phyloP scores from a whole-genome alignment of 106 monocot species.

The Amphibolis antarctica region DNA sequence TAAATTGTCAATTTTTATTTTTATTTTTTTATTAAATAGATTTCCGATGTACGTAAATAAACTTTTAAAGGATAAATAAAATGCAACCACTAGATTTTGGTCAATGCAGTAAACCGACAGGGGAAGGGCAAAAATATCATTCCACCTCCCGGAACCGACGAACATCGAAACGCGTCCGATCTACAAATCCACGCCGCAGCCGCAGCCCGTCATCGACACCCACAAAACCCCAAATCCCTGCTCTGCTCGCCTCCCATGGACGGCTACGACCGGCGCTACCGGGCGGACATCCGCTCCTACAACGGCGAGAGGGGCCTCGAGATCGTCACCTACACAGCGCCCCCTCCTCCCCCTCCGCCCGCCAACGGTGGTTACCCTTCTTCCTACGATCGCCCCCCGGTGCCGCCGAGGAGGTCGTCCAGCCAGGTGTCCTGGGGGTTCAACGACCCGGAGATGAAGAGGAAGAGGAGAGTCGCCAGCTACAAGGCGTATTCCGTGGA shows the following conservation, averaged over 20 bases:
- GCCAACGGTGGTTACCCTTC: not conserved
- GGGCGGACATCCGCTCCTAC: not conserved
- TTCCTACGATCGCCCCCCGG: not conserved
- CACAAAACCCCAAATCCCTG: not conserved
- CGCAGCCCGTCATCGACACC: too few species aligned
- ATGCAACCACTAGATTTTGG: too few species aligned
- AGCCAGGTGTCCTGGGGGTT: not conserved
- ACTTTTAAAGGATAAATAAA: too few species aligned
- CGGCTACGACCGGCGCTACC: conserved; percentile 6
- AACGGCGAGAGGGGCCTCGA: conserved; percentile 1
- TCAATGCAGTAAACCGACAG: too few species aligned
- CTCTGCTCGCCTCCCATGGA: conserved; percentile 1
- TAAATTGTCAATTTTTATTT: too few species aligned
- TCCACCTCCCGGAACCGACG: too few species aligned
- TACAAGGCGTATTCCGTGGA: conserved; percentile 25
- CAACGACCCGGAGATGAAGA: conserved; percentile 15
- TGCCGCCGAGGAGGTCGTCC: not conserved
- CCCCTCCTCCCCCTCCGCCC: not conserved
- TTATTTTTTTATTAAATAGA: too few species aligned
- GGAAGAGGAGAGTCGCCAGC: conserved; percentile 17
- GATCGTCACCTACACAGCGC: conserved; percentile 4
- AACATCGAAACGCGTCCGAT: too few species aligned
- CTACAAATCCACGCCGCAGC: too few species aligned
- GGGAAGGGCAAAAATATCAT: too few species aligned
- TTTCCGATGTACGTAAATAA: too few species aligned